A percentile compares a stretch with the other conserved stretches of the same genome.
Conservation (phyloP, 2,329 filamentous ascomycete species). For the Pseudogymnoascus sp. region DNA sequence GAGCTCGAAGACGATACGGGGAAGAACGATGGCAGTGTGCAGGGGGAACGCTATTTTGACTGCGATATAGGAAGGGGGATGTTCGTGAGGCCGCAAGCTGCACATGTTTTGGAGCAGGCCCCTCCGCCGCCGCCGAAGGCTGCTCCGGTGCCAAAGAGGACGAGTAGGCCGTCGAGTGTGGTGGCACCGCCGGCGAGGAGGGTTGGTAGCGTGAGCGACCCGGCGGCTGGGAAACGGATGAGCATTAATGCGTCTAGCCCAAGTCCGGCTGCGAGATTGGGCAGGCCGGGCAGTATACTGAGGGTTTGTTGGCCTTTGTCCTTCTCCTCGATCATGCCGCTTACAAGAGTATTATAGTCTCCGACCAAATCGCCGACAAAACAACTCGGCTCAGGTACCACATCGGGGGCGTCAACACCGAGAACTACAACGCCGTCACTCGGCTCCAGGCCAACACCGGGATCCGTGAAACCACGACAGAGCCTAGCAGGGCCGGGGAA, state of each 20-base stretch:
- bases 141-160: constrained; percentile 27
- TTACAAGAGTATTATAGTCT: constrained; percentile 43
- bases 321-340: constrained; percentile 10
- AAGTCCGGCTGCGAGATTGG: constrained; percentile 54
- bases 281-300: constrained; percentile 45
- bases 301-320: constrained; percentile 38
- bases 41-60: constrained; percentile 82
- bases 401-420: constrained; percentile 50
- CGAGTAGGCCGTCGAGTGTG: constrained; percentile 38
- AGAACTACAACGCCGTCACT: constrained; percentile 59
- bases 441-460: constrained; percentile 34
- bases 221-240: constrained; percentile 52
- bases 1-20: constrained; percentile 75
- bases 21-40: constrained; percentile 90
- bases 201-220: constrained; percentile 41
- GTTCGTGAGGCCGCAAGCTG: constrained; percentile 70
- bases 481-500: constrained; percentile 36
- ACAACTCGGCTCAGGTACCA: constrained; percentile 47
- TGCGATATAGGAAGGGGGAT: constrained; percentile 71
- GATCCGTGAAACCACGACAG: constrained; percentile 42
- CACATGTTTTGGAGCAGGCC: constrained; percentile 50
- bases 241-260: constrained; percentile 67
- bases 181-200: constrained; percentile 28
- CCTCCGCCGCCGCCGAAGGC: constrained; percentile 32
- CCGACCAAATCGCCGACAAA: constrained; percentile 76